phyloP scores from a whole-genome alignment of 768 basidiomycete genomes.

The Suillus spraguei region DNA sequence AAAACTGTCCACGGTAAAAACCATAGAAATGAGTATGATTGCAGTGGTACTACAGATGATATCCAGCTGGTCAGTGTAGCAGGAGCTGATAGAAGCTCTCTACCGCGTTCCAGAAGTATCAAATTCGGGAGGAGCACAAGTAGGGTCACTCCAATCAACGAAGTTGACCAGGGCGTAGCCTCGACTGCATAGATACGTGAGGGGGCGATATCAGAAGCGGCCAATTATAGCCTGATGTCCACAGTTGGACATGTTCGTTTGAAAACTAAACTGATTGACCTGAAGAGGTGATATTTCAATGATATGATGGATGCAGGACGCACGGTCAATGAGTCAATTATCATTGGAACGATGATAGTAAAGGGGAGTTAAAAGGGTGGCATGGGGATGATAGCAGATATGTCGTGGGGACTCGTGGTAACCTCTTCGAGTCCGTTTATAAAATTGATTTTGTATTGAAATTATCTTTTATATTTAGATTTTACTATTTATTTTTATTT shows the following conservation, averaged over 20 bases:
- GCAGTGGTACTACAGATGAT: neutral
- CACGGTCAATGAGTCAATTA: neutral
- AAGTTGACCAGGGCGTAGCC: neutral
- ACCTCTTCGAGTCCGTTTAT: slow-evolving; percentile 4
- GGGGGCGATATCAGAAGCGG: slow-evolving; percentile 6
- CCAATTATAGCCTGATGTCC: slow-evolving; percentile 13
- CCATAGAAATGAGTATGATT: neutral
- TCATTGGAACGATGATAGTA: slow-evolving; percentile 1
- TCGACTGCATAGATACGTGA: slow-evolving; percentile 7
- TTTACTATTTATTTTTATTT: slow-evolving; percentile 10
- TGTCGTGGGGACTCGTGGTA: slow-evolving; percentile 3
- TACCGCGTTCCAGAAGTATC: slow-evolving; percentile 1
- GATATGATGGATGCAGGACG: slow-evolving; percentile 7
- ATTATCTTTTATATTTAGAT: slow-evolving; percentile 4
- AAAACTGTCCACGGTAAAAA: neutral
- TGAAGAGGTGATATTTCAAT: slow-evolving; percentile 2
- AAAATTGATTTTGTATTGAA: slow-evolving; percentile 1
- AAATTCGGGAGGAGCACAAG: slow-evolving; percentile 11
- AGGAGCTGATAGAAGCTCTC: neutral
- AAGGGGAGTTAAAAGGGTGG: slow-evolving; percentile 1
- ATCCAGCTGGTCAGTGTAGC: neutral
- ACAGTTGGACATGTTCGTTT: slow-evolving; percentile 1
- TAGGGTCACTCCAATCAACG: slow-evolving; percentile 4
- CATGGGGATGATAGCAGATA: slow-evolving; percentile 3
- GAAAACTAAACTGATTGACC: slow-evolving; percentile 7